Evolutionary conservation across 495 filamentous ascomycete genomes (phyloP), one percentile per base, ranked within the genome.

Genomic region (Echria macrotheca): DNA sequence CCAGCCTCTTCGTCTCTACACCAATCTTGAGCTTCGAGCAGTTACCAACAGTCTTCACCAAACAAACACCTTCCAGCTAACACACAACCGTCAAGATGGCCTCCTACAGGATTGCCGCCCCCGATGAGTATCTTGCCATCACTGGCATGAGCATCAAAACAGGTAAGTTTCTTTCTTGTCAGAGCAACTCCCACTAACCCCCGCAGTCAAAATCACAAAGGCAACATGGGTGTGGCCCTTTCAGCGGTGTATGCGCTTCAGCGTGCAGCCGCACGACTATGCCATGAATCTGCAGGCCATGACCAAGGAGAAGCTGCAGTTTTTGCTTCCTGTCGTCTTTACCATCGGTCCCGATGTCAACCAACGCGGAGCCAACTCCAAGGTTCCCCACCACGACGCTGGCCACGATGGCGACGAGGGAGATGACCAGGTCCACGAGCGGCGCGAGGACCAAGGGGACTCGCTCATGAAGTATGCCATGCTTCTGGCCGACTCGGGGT

Each of bases 291-390:
- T 91, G 3, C 84, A 89, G 63, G 87, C 87, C 22, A 91, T 90
- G 86, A 91, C 85, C 17, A 74, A 81, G 49, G 87, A 91, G 65
- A 91, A 90, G 67, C 74, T 91, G 8, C 83, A 88, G 51, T 88
- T 88, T 61, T 69, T 78, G 19, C 74, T 89, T 5, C 87, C 87
- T 8, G 85, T 87, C n/a, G 84, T 89, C 33, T 90, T 91, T 64
- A 91, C 87, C 18, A 81, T 91, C 51, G 87, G 87, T 28, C 87
- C 87, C 22, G 77, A 86, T 47, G 78, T 86, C 52, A 76, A 83
- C 39, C 61, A 70, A 15, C 68, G 72, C 42, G 73, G 70, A 29
- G 66, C 61, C 52, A 72, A 69, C 51, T 22, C 61, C n/a, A 61
- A 47, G 23, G 32, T 19, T 12, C 25, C 4, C 32, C 37, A 14